Base-by-base conservation (phyloP, 768 basidiomycete genomes). In the Pleurotus sapidus region DNA sequence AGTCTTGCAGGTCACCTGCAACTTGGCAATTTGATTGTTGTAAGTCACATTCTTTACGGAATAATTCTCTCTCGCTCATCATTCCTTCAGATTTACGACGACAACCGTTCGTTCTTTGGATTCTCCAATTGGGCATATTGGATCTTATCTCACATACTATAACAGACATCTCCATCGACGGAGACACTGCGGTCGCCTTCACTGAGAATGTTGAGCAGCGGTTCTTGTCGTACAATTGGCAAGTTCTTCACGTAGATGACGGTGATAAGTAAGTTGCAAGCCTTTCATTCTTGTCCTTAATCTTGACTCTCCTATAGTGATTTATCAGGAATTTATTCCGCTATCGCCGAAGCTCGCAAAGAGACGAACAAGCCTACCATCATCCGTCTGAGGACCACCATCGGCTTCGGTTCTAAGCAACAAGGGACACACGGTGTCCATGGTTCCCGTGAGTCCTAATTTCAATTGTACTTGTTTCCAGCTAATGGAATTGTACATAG, bases 341-440 rank as follows among this genome's bases (percentile, higher is more conserved):
- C 94, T 49, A 90, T 98, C 65, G 83, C 79, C 46, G 81, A 87
- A 67, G 93, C 89, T 55, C 86, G 88, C 65, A 75, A 79, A 69
- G 88, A 88, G 67, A 89, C 80, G 70, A 78, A 64, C 72, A 94
- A 93, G 76, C 95, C 95, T 24, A 92, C 93, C 38, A 78, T 98
- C 63, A 91, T 97, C 71, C 81, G 85, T 59, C 75, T 96, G 56
- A 84, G 80, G 65, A 97, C 95, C 54, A 97, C 89, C 46, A 98
- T 98, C 60, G 95, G 95, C 40, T 97, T 82, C 68, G 95, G 95
- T 60, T 97, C 95, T 34, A 92, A 91, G 77, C 82, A 86, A 68
- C 89, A 93, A 71, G 95, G 95, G 60, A 94, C 93, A 7, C 93
- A 96, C 67, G 92, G 92, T 64, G 93, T 97, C 60, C 95, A 98